Conservation (phyloP, 2,329 filamentous ascomycete genomes). For the Lecanicillium sp. region DNA sequence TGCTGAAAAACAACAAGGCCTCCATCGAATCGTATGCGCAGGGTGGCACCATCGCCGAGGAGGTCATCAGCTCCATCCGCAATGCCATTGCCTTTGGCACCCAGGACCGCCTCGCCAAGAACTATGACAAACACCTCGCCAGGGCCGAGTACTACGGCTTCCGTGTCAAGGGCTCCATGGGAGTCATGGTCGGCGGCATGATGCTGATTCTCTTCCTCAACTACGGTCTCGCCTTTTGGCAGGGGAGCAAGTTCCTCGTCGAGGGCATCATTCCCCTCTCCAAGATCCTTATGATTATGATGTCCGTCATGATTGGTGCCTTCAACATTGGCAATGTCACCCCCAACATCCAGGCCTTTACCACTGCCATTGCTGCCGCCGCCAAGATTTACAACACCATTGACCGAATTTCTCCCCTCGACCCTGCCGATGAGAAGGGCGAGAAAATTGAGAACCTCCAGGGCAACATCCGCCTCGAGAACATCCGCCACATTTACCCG, state of each 20-base stretch:
- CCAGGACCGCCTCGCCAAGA: conserved; percentile 79
- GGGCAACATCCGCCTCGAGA: conserved; percentile 71
- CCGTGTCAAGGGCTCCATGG: conserved; percentile 65
- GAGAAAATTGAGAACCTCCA: conserved; percentile 63
- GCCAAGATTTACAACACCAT: conserved; percentile 93
- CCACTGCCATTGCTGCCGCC: conserved; percentile 72
- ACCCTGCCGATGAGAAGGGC: conserved; percentile 65
- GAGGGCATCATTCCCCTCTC: conserved; percentile 57
- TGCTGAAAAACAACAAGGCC: conserved; percentile 73
- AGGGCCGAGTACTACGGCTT: conserved; percentile 70
- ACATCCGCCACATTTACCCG: conserved; percentile 90
- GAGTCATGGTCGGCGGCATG: conserved; percentile 74
- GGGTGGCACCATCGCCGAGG: conserved; percentile 84
- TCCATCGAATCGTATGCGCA: conserved; percentile 73
- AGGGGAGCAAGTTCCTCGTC: conserved; percentile 69
- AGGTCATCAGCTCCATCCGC: conserved; percentile 87
- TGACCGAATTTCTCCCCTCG: conserved; percentile 76
- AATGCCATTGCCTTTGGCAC: conserved; percentile 92
- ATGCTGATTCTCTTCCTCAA: conserved; percentile 81
- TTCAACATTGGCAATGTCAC: conserved; percentile 85
- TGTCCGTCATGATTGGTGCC: conserved; percentile 88
- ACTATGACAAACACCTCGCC: conserved; percentile 71
- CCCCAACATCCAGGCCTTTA: conserved; percentile 81
- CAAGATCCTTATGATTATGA: conserved; percentile 73
- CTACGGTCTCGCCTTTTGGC: conserved; percentile 84